Conservation (phyloP, 345 rosid species). For the Noccaea bulbosa region DNA sequence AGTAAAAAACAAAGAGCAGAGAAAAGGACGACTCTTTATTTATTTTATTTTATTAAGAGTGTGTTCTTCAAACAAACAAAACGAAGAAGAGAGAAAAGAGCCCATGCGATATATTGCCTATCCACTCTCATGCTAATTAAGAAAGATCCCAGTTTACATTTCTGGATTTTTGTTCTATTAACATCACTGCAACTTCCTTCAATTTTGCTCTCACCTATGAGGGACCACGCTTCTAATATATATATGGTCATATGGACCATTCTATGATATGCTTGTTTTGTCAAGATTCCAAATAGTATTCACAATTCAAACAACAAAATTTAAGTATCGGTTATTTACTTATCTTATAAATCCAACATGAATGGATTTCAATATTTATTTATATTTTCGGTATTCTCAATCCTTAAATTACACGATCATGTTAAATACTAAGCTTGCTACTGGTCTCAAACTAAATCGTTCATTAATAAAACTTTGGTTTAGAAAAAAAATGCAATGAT, state of each 20-base stretch:
- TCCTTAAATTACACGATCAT: constrained; percentile 3
- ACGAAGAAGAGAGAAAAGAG: constrained; percentile 26
- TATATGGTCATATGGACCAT: constrained; percentile 22
- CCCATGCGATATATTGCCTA: constrained; percentile 9
- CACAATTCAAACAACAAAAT: constrained; percentile 20
- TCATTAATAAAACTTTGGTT: neutral
- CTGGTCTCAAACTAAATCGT: too few relatives aligned
- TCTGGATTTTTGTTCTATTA: constrained; percentile 34
- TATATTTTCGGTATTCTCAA: neutral
- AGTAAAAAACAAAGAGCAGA: constrained; percentile 35
- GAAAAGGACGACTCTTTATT: constrained; percentile 15
- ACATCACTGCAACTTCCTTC: constrained; percentile 32
- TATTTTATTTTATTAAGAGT: neutral
- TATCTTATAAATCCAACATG: constrained; percentile 18
- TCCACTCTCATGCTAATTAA: constrained; percentile 39
- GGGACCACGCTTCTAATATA: constrained; percentile 38
- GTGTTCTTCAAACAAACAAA: constrained; percentile 31
- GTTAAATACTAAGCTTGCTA: too few relatives aligned
- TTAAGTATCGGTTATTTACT: neutral
- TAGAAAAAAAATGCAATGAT: constrained; percentile 14
- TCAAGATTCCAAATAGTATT: constrained; percentile 24
- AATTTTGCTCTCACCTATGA: constrained; percentile 29
- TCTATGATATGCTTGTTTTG: constrained; percentile 16
- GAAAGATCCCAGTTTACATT: constrained; percentile 39
- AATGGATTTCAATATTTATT: neutral